phyloP scores from a whole-genome alignment of 2,329 filamentous ascomycete genomes.

The Phyllosticta citrichinensis region DNA sequence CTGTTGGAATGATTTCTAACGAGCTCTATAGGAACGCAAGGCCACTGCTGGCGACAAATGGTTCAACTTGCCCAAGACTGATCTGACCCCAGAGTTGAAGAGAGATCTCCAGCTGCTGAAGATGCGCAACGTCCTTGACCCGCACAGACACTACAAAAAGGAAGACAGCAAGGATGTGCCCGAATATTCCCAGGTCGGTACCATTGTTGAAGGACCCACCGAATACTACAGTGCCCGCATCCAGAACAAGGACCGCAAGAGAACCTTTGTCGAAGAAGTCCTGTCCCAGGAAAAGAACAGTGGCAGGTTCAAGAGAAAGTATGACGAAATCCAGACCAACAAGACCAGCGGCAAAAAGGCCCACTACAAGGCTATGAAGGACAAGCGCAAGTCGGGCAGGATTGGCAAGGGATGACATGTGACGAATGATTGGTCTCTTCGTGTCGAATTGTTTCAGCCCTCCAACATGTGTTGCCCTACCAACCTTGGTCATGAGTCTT shows the following conservation, averaged over 20 bases:
- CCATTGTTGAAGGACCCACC: constrained; percentile 76
- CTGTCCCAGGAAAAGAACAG: constrained; percentile 56
- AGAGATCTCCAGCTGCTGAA: constrained; percentile 81
- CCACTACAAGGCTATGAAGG: constrained; percentile 72
- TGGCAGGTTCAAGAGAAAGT: constrained; percentile 76
- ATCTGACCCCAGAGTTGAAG: constrained; percentile 75
- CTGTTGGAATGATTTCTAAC: background rate
- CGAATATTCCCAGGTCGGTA: constrained; percentile 80
- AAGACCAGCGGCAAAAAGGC: constrained; percentile 85
- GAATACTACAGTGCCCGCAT: constrained; percentile 77
- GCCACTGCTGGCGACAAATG: constrained; percentile 68
- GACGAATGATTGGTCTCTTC: background rate
- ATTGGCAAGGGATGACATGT: constrained; percentile 24
- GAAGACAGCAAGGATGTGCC: constrained; percentile 63
- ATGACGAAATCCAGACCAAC: constrained; percentile 67
- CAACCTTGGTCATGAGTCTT: background rate
- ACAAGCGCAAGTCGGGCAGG: constrained; percentile 37
- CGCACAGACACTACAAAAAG: constrained; percentile 88
- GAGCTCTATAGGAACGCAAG: constrained; percentile 40
- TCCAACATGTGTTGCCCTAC: background rate
- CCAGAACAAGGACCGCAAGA: constrained; percentile 77
- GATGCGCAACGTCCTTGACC: constrained; percentile 81
- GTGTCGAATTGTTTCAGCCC: background rate
- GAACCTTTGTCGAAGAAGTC: constrained; percentile 77
- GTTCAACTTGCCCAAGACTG: constrained; percentile 80